Conservation (phyloP, 345 rosid species). For the Limnanthes douglasii region DNA sequence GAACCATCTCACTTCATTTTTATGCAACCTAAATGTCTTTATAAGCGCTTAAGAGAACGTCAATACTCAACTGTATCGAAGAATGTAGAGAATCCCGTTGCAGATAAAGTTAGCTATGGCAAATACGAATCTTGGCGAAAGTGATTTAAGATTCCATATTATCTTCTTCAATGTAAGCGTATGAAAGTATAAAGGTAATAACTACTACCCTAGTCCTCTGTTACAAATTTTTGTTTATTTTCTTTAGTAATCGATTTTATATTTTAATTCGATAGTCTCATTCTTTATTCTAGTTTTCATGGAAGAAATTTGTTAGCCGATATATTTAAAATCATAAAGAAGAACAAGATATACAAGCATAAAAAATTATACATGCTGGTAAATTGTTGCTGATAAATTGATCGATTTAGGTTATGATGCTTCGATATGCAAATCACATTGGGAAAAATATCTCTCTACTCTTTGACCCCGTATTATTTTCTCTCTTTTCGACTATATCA, state of each 20-base stretch:
- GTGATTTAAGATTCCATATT: slow-evolving; percentile 38
- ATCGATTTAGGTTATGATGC: slow-evolving; percentile 56
- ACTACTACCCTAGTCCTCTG: too few species aligned
- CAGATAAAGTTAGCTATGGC: slow-evolving; percentile 18
- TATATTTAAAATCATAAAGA: slow-evolving; percentile 53
- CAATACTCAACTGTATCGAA: slow-evolving; percentile 34
- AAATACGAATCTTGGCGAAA: slow-evolving; percentile 35
- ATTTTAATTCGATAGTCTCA: slow-evolving; percentile 25
- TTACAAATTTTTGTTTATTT: neutral
- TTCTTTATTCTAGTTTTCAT: slow-evolving; percentile 21
- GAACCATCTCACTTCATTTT: slow-evolving; percentile 23
- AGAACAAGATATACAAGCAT: slow-evolving; percentile 37
- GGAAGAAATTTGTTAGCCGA: slow-evolving; percentile 59
- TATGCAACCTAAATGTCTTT: slow-evolving; percentile 44
- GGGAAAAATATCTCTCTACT: slow-evolving; percentile 58
- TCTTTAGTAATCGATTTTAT: neutral
- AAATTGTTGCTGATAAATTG: slow-evolving; percentile 34
- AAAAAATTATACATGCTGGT: slow-evolving; percentile 43
- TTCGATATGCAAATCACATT: slow-evolving; percentile 67
- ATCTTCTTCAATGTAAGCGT: slow-evolving; percentile 26
- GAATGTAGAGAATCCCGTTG: slow-evolving; percentile 23
- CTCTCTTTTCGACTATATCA: neutral
- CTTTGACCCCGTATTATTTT: slow-evolving; percentile 3
- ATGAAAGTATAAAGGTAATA: slow-evolving; percentile 52
- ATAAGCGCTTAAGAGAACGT: slow-evolving; percentile 78